Conservation (phyloP, 257 asterid species). For the Rubia yunnanensis region DNA sequence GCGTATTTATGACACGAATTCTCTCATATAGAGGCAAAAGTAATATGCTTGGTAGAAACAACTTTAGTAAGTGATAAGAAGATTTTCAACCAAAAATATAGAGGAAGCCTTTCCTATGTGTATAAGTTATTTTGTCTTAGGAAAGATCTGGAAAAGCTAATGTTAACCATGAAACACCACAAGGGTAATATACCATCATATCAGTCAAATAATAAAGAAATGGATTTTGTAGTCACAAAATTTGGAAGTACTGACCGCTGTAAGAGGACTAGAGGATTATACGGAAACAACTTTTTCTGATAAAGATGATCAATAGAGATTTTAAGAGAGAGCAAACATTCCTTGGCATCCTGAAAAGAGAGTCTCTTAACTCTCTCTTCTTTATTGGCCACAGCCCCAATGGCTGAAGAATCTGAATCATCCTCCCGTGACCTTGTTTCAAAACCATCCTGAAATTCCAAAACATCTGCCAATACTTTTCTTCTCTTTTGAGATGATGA, state of each 20-base stretch:
- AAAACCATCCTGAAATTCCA: constrained; percentile 16
- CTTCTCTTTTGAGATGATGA: constrained; percentile 38
- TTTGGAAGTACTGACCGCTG: constrained; percentile 34
- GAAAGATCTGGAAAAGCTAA: neutral
- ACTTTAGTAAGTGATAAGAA: neutral
- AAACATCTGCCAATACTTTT: constrained; percentile 18
- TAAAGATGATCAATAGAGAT: constrained; percentile 53
- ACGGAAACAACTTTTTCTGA: constrained; percentile 73
- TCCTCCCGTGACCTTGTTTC: constrained; percentile 12
- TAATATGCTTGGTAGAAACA: neutral
- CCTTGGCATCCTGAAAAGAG: constrained; percentile 47
- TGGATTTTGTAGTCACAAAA: constrained; percentile 8
- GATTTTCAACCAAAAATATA: neutral
- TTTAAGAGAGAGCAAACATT: constrained; percentile 60
- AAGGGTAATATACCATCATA: neutral
- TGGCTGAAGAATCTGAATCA: constrained; percentile 16
- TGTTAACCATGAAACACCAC: neutral
- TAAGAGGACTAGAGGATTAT: constrained; percentile 70
- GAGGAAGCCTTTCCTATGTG: neutral
- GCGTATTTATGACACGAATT: neutral
- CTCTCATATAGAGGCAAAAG: neutral
- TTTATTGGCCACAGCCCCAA: constrained; percentile 12
- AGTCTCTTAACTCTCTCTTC: constrained; percentile 15
- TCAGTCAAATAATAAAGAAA: constrained; percentile 2
- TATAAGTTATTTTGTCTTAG: neutral